Evolutionary conservation across 1,139 yeast species (phyloP), one percentile per base, ranked within the genome.

Genomic region (Lodderomyces theae): DNA sequence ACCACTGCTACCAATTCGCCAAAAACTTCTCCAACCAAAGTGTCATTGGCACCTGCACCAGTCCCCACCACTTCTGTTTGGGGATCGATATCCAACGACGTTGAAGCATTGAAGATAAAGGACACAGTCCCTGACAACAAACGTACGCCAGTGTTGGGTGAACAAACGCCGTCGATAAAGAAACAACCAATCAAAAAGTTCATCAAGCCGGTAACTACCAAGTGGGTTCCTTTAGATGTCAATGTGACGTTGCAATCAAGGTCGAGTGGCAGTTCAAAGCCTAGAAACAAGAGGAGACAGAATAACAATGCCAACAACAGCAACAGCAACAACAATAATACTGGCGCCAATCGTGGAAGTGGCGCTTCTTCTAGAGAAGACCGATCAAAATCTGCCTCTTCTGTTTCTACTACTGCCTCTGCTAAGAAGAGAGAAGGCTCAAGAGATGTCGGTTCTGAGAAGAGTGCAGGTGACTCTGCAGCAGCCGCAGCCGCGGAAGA

Each of bases 211-310:
- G 79, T 82, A 49, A 80, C 82, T 50, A 89, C 84, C 54, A 87
- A 87, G 63, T 88, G 95, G 95, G 85, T 86, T 35, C 95, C 95
- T n/a, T 81, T 83, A 58, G 77, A 79, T 51, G 94, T 92, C 23
- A 78, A 83, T 48, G 82, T 85, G 41, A 79, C 77, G 39, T 69
- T 77, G 46, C 71, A 80, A 31, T 55, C 67, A 8, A 47, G 51
- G 44, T 37, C 42, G 37, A 35, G 42, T 21, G 48, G 57, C 26
- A 43, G 44, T 28, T 10, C 39, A 48, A 51, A 35, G 43, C 56
- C 38, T 57, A 28, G 33, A 39, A 63, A 66, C 52, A 68, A 64
- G 51, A 65, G 61, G 54, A 64, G 62, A 50, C 55, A 55, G 48
- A 50, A 44, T 43, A 41, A 44, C 28, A 42, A 47, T 22, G 40